Base-by-base conservation (phyloP, 257 asterid genomes). In the Misopates orontium region DNA sequence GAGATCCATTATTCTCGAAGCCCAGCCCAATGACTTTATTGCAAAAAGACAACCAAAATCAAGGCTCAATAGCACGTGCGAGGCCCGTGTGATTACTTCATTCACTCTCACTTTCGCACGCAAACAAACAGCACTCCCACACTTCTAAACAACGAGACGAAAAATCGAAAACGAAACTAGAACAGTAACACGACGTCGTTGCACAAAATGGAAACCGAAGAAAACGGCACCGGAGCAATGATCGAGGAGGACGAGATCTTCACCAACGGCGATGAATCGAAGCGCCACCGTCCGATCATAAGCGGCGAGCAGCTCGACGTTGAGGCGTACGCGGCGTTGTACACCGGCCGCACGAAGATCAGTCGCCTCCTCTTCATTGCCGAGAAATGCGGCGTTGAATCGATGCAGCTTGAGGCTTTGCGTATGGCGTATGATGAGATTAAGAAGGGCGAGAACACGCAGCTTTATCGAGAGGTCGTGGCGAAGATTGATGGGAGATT, bases 371-470 rank as follows among this genome's bases (percentile, higher is more conserved):
- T 85, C 0, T 90, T 94, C 70, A 86, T 94, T 28, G 84, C 95
- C 0, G 96, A 84, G 3, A 80, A 67, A 65, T 88, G 98, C 62
- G 90, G 79, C 28, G 82, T 74, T 61, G 59, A 66, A 23, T 47
- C 91, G 74, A 90, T 86, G 99, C 86, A 84, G 73, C 58, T 85
- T 62, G 99, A 94, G 62, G 96, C 98, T 21, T 67, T 94, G 77
- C 70, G 99, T 60, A 90, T 94, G 89, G 96, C 99, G 14, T 94
- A 85, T 70, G 98, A 90, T 58, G 99, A 88, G 87, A 76, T 90
- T 62, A 94, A 90, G 80, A 90, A 86, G 79, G 97, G 99, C 18
- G 96, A 94, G 73, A 87, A 94, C 74, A 83, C 98, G 55, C 89
- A 82, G 81, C 64, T 94, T 56, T 86, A 82, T 64, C 75, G 91